These are phyloP conservation scores for Agaricus subrufescens DNA, from an alignment of 768 basidiomycete genomes.

Conservation along the genomic window DNA sequence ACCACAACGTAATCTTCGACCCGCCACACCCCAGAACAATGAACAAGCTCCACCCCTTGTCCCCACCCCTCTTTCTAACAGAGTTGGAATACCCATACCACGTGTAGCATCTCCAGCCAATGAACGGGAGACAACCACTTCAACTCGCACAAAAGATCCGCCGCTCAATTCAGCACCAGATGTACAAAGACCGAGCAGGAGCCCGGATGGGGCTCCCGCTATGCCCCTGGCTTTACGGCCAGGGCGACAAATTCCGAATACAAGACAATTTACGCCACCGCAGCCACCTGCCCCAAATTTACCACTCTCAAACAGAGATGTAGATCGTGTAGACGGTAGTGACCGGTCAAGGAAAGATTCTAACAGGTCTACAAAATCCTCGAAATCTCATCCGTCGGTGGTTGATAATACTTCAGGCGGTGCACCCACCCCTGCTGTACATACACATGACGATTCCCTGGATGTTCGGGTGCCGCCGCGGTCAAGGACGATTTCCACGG, in stretches of 20 bases:
- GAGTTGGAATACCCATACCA: constrained; percentile 11
- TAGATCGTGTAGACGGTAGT: background rate
- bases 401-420: background rate
- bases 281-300: constrained; percentile 7
- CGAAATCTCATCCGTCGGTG: background rate
- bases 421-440: constrained; percentile 19
- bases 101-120: constrained; percentile 20
- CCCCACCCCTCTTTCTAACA: constrained; percentile 13
- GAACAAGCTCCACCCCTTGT: constrained; percentile 9
- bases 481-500: constrained; percentile 19
- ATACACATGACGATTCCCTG: constrained; percentile 15
- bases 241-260: constrained; percentile 8
- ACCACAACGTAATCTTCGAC: constrained; percentile 7
- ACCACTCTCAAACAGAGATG: background rate
- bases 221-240: constrained; percentile 25
- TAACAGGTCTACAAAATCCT: background rate
- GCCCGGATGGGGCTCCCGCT: constrained; percentile 40
- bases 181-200: constrained; percentile 27
- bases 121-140: constrained; percentile 19
- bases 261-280: constrained; percentile 16
- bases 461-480: constrained; percentile 20
- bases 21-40: constrained; percentile 12
- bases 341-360: constrained; percentile 7
- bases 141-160: constrained; percentile 1
- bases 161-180: constrained; percentile 24